Conservation (phyloP, 495 filamentous ascomycete species). For the Aspergillus panamensis region DNA sequence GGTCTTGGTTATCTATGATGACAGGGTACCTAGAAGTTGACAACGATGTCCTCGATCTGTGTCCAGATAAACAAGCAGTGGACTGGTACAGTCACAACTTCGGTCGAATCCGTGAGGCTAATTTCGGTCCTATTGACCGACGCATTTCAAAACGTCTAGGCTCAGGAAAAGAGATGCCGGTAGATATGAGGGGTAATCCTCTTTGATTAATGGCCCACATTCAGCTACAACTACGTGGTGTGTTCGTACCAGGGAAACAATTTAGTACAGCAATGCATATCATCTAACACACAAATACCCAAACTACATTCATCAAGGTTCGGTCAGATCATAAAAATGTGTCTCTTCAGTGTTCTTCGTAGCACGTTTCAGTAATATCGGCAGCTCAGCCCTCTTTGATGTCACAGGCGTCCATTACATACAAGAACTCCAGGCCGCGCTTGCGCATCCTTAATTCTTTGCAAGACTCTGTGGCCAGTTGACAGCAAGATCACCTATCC, state of each 20-base stretch:
- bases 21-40: conserved; percentile 1
- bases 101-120: conserved; percentile 11
- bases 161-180: conserved; percentile 6
- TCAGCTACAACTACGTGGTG: conserved; percentile 12
- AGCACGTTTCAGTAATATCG: too few species aligned
- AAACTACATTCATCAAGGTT: too few species aligned
- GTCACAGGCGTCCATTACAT: too few species aligned
- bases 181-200: conserved; percentile 19
- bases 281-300: neutral
- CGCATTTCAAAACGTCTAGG: conserved; percentile 12
- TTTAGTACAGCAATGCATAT: conserved; percentile 2
- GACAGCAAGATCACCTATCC: too few species aligned
- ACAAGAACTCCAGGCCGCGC: too few species aligned
- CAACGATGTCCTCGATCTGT: conserved; percentile 6
- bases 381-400: too few species aligned
- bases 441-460: too few species aligned
- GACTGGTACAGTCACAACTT: conserved; percentile 11
- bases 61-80: neutral
- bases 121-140: conserved; percentile 9
- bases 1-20: conserved; percentile 5
- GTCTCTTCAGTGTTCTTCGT: too few species aligned
- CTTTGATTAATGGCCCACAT: conserved; percentile 10
- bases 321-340: too few species aligned
- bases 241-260: neutral
- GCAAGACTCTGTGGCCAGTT: too few species aligned